Evolutionary conservation across 805 yeast genomes (phyloP).

Genomic region (Candida ipomoeae): DNA sequence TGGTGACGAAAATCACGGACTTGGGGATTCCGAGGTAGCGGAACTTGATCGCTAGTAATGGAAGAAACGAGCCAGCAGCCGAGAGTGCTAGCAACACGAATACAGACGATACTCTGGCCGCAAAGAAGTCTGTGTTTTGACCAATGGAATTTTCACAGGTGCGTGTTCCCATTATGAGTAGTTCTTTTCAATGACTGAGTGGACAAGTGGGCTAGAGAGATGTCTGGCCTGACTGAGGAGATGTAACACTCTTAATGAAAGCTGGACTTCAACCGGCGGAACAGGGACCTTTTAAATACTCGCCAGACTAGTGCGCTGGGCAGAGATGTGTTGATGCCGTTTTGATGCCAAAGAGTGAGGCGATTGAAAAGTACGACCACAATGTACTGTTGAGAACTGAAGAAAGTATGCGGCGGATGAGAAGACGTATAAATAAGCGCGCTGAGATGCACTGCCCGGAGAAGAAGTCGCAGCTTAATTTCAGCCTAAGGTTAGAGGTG

Average conservation of each 20-base stretch:
- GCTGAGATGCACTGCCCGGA: not conserved
- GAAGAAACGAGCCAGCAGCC: conserved; percentile 29
- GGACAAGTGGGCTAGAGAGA: not conserved
- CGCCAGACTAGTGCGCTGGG: not conserved
- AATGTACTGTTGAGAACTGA: not conserved
- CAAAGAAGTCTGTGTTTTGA: conserved; percentile 14
- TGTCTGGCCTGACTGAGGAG: too few relatives aligned
- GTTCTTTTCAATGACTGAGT: not conserved
- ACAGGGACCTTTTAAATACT: not conserved
- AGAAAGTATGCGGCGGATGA: not conserved
- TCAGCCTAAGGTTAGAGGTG: too few relatives aligned
- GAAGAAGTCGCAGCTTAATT: not conserved
- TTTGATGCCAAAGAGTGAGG: not conserved
- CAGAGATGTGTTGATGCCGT: not conserved
- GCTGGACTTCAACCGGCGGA: too few relatives aligned
- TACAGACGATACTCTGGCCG: conserved; percentile 27
- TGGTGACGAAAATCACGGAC: conserved; percentile 25
- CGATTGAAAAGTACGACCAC: not conserved
- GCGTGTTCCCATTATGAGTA: conserved; percentile 1
- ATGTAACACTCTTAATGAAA: too few relatives aligned
- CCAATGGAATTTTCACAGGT: not conserved
- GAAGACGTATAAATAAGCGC: not conserved
- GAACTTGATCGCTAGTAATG: conserved; percentile 22
- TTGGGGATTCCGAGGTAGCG: conserved; percentile 22
- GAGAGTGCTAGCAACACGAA: conserved; percentile 30